A percentile compares a stretch with the other conserved stretches of the same genome.
Conservation (phyloP, 2,329 filamentous ascomycete species). For the Pestalotiopsis sp. region DNA sequence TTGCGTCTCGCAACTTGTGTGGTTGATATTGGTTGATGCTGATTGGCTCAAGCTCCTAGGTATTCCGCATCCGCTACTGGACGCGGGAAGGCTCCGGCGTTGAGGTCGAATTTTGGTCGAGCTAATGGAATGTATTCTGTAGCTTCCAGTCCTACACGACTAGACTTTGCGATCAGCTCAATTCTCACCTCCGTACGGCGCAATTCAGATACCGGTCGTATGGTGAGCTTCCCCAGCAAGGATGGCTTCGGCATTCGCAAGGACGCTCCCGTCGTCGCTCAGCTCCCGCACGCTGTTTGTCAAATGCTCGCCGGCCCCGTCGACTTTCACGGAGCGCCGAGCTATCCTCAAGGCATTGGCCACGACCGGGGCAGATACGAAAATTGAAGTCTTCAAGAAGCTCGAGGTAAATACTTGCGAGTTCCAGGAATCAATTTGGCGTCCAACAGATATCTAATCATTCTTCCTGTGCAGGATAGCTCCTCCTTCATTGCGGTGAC, state of each 20-base stretch:
- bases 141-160: neutral
- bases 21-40: neutral
- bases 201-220: neutral
- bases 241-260: conserved; percentile 22
- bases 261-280: conserved; percentile 27
- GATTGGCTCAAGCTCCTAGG: neutral
- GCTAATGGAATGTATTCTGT: neutral
- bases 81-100: conserved; percentile 4
- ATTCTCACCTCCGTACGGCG: neutral
- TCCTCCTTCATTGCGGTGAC: conserved; percentile 53
- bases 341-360: conserved; percentile 54
- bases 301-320: conserved; percentile 50
- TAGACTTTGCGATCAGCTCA: neutral
- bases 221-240: neutral
- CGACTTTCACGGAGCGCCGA: conserved; percentile 54
- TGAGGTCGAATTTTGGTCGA: neutral
- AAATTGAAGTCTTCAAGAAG: conserved; percentile 54
- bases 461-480: conserved; percentile 36
- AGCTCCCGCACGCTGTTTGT: conserved; percentile 42
- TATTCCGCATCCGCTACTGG: neutral
- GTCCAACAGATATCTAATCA: neutral
- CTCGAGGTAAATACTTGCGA: conserved; percentile 32
- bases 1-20: neutral
- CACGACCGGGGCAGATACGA: conserved; percentile 37
- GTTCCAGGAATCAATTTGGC: neutral